A percentile compares a stretch with the other conserved stretches of the same genome.
Conservation (phyloP, 1,284 basidiomycete species). For the Apiotrichum montevideense region DNA sequence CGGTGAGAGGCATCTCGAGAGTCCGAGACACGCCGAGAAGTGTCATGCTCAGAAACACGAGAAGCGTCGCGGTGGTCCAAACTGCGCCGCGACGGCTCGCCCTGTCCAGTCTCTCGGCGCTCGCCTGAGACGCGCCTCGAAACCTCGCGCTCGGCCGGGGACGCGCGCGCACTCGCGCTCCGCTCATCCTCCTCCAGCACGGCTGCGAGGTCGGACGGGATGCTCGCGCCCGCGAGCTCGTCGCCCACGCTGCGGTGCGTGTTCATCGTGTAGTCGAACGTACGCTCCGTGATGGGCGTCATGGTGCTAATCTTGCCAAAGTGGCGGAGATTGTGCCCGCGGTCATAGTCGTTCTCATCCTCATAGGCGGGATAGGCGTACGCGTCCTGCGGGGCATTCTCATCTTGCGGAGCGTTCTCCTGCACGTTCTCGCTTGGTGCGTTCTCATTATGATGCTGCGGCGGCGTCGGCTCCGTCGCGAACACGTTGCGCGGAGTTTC, state of each 20-base stretch:
- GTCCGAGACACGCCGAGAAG: neutral
- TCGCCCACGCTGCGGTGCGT: slow-evolving; percentile 1
- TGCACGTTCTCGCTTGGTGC: neutral
- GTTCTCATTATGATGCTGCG: neutral
- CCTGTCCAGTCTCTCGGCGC: too few species aligned
- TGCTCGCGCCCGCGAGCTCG: neutral
- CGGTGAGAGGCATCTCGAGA: slow-evolving; percentile 1
- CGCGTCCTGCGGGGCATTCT: slow-evolving; percentile 10
- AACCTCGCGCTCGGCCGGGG: slow-evolving; percentile 7
- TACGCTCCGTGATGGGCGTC: slow-evolving; percentile 92
- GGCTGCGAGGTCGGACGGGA: neutral
- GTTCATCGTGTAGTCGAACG: slow-evolving; percentile 67
- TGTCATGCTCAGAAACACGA: too few species aligned
- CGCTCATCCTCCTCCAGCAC: slow-evolving; percentile 24
- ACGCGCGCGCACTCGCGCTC: slow-evolving; percentile 10
- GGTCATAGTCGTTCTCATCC: slow-evolving; percentile 14
- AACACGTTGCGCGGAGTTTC: slow-evolving; percentile 25
- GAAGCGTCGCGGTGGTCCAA: too few species aligned
- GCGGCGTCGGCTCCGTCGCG: slow-evolving; percentile 10
- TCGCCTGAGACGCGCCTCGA: too few species aligned
- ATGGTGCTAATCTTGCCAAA: slow-evolving; percentile 56
- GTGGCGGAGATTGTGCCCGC: neutral
- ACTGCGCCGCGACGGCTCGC: too few species aligned
- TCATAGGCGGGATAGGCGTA: slow-evolving; percentile 16
- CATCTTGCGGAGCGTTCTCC: neutral